Conservation (phyloP, 129 eudicot genomes). For the Tanacetum coccineum region DNA sequence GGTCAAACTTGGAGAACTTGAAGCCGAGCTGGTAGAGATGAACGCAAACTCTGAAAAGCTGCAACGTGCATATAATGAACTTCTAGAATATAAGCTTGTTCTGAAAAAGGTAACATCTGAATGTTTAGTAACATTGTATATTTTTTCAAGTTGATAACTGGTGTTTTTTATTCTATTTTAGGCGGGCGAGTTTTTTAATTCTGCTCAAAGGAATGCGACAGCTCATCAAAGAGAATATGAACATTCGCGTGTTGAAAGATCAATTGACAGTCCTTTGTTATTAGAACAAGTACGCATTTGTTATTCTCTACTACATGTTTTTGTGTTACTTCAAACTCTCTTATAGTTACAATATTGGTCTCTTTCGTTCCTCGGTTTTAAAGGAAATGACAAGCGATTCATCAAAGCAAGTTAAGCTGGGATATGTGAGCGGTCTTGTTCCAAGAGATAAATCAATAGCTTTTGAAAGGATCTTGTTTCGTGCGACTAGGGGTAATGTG, state of each 20-base stretch:
- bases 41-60: slow-evolving; percentile 71
- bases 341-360: slow-evolving; percentile 2
- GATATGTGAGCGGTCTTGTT: slow-evolving; percentile 80
- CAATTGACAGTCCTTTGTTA: slow-evolving; percentile 78
- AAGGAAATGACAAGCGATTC: slow-evolving; percentile 61
- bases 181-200: slow-evolving; percentile 62
- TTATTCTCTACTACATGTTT: slow-evolving; percentile 13
- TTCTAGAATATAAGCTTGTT: slow-evolving; percentile 72
- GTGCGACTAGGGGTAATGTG: slow-evolving; percentile 88
- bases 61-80: slow-evolving; percentile 67
- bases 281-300: slow-evolving; percentile 58
- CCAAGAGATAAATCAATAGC: slow-evolving; percentile 67
- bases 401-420: slow-evolving; percentile 71
- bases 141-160: background rate
- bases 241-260: slow-evolving; percentile 47
- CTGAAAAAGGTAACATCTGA: slow-evolving; percentile 58
- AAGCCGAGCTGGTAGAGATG: slow-evolving; percentile 74
- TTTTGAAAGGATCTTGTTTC: slow-evolving; percentile 83
- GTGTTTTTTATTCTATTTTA: slow-evolving; percentile 19
- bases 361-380: slow-evolving; percentile 2
- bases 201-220: slow-evolving; percentile 55
- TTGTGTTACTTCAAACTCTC: background rate
- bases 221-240: slow-evolving; percentile 60
- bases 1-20: slow-evolving; percentile 75
- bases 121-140: background rate